phyloP scores from a whole-genome alignment of 441 rosid species.

The Euphorbia celastroides region DNA sequence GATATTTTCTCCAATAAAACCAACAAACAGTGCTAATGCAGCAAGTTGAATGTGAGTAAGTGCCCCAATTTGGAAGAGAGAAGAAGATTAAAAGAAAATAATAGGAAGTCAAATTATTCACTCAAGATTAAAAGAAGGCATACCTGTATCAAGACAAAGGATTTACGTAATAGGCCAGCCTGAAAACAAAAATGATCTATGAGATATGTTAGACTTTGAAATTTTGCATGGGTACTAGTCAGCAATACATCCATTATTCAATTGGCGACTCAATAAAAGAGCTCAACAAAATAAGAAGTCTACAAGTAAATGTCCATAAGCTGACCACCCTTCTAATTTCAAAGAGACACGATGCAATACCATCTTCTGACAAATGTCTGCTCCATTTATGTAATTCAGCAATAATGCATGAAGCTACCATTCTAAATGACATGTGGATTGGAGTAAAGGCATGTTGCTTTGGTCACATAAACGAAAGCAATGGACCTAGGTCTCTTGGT shows the following conservation, averaged over 20 bases:
- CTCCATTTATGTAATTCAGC: neutral
- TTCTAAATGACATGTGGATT: too few species aligned
- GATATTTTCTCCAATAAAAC: constrained; percentile 3
- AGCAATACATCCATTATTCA: neutral
- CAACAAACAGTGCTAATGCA: neutral
- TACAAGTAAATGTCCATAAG: neutral
- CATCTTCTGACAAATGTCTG: neutral
- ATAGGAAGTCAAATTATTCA: neutral
- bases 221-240: neutral
- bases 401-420: neutral
- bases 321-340: neutral
- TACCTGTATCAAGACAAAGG: constrained; percentile 91
- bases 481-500: neutral
- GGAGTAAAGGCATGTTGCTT: neutral
- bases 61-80: neutral
- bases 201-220: constrained; percentile 8
- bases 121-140: constrained; percentile 13
- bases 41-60: neutral
- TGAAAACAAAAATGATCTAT: constrained; percentile 33
- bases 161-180: constrained; percentile 81
- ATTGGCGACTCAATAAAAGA: neutral
- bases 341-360: neutral
- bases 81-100: neutral
- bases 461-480: neutral
- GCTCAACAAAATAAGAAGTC: neutral